Percentiles rank a stretch among this genome's conserved stretches.
These are phyloP conservation scores for Didymella arachidicola DNA, from an alignment of 2,329 filamentous ascomycete species.

Conservation along the genomic window DNA sequence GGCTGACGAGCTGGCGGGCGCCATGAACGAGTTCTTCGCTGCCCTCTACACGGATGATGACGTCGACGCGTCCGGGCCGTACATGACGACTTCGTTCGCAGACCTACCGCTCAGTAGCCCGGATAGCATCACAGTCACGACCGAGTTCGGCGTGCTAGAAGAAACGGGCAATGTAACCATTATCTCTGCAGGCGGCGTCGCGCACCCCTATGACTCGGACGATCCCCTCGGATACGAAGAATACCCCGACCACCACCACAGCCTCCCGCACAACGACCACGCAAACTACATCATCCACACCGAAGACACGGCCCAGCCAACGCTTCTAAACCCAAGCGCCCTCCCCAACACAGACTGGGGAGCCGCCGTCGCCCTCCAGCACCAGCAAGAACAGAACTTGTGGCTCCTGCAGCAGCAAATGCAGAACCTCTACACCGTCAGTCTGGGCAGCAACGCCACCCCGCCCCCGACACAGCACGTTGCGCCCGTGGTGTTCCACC, in stretches of 20 bases:
- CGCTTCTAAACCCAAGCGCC: too few species aligned
- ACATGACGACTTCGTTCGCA: constrained; percentile 11
- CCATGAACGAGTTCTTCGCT: constrained; percentile 46
- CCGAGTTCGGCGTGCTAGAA: constrained; percentile 45
- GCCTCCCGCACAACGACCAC: background rate
- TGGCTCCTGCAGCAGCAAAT: constrained; percentile 15
- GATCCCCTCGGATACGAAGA: constrained; percentile 17
- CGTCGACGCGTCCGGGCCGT: constrained; percentile 2
- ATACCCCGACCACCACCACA: background rate
- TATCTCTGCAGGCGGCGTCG: constrained; percentile 36
- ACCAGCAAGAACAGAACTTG: constrained; percentile 12
- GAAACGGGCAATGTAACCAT: constrained; percentile 42
- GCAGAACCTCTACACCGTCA: constrained; percentile 10
- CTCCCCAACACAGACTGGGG: constrained; percentile 9
- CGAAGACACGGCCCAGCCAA: constrained; percentile 7
- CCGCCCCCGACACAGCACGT: background rate
- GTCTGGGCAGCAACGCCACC: background rate
- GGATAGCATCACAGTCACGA: constrained; percentile 47
- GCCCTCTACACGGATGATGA: constrained; percentile 30
- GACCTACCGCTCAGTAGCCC: constrained; percentile 37
- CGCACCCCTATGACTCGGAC: constrained; percentile 18
- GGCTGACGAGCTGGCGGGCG: constrained; percentile 47
- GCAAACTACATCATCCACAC: constrained; percentile 15
- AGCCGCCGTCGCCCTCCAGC: constrained; percentile 12
- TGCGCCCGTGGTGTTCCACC: constrained; percentile 3